phyloP scores from a whole-genome alignment of 441 rosid species.

The Kokia cookei region DNA sequence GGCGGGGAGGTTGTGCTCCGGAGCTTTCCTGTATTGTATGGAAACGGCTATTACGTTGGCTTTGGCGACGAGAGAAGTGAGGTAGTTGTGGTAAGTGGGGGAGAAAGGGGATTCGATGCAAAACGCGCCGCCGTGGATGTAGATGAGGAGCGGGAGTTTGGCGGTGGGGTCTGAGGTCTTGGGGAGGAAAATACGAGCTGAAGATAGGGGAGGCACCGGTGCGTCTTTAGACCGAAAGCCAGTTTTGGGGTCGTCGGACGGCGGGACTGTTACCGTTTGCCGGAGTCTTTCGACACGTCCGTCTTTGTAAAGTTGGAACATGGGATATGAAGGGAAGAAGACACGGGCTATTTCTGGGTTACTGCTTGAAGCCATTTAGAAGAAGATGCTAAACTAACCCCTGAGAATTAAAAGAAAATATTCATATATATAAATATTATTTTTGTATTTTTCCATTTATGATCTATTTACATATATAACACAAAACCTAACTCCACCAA shows the following conservation, averaged over 20 bases:
- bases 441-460: too few relatives aligned
- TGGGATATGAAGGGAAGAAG: conserved; percentile 4
- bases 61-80: conserved; percentile 18
- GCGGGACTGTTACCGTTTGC: conserved; percentile 19
- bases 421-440: neutral
- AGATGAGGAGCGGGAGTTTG: conserved; percentile 38
- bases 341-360: conserved; percentile 12
- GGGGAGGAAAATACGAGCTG: conserved; percentile 48
- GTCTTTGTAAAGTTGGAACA: conserved; percentile 37
- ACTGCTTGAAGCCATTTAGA: conserved; percentile 13
- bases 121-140: conserved; percentile 44
- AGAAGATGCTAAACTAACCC: neutral
- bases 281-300: conserved; percentile 23
- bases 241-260: conserved; percentile 24
- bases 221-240: conserved; percentile 46
- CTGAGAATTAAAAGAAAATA: neutral
- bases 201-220: conserved; percentile 17
- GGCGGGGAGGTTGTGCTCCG: conserved; percentile 31
- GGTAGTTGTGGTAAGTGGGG: conserved; percentile 17
- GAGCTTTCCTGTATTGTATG: conserved; percentile 35
- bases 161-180: neutral
- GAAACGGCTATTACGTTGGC: conserved; percentile 32
- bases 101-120: conserved; percentile 26
- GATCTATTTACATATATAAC: too few relatives aligned
- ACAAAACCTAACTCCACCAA: too few relatives aligned